A percentile compares a stretch with the other conserved stretches of the same genome.
Conservation (phyloP, 2,329 filamentous ascomycete genomes). For the Pestalotiopsis sp. region DNA sequence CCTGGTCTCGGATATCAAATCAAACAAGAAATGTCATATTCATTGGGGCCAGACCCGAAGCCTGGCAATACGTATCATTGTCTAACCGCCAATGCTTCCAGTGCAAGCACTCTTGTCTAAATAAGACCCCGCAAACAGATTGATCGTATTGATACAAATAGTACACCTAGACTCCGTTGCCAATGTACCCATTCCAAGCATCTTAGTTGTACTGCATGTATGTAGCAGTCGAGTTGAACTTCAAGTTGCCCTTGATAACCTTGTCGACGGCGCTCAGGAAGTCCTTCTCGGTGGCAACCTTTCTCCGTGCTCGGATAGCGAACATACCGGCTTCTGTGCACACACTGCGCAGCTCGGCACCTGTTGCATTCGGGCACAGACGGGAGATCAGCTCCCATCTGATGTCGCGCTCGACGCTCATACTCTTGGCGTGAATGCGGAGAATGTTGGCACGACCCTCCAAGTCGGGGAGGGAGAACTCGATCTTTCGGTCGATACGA, state of each 20-base stretch:
- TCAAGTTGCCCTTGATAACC: constrained; percentile 98
- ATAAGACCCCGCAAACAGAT: background rate
- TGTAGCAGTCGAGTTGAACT: constrained; percentile 98
- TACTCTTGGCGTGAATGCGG: constrained; percentile 98
- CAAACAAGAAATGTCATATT: background rate
- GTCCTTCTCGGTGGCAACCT: constrained; percentile 98
- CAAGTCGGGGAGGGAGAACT: constrained; percentile 95
- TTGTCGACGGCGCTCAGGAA: constrained; percentile 98
- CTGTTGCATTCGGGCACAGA: constrained; percentile 95
- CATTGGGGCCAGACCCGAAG: background rate
- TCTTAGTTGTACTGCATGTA: constrained; percentile 98
- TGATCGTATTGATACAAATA: constrained; percentile 14
- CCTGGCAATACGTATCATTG: constrained; percentile 6
- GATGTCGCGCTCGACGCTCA: constrained; percentile 98
- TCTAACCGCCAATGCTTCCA: constrained; percentile 10
- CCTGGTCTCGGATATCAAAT: background rate
- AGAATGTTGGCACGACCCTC: constrained; percentile 97
- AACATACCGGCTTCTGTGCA: constrained; percentile 99
- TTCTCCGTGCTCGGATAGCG: constrained; percentile 89
- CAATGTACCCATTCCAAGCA: background rate
- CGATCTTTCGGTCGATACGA: constrained; percentile 98
- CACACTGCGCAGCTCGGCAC: constrained; percentile 93
- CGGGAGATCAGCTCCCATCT: constrained; percentile 98
- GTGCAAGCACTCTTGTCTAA: constrained; percentile 10
- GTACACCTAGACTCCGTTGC: constrained; percentile 14